Evolutionary conservation across 768 basidiomycete species (phyloP), one percentile per base, ranked within the genome.

Genomic region (Cyclocybe aegerita): DNA sequence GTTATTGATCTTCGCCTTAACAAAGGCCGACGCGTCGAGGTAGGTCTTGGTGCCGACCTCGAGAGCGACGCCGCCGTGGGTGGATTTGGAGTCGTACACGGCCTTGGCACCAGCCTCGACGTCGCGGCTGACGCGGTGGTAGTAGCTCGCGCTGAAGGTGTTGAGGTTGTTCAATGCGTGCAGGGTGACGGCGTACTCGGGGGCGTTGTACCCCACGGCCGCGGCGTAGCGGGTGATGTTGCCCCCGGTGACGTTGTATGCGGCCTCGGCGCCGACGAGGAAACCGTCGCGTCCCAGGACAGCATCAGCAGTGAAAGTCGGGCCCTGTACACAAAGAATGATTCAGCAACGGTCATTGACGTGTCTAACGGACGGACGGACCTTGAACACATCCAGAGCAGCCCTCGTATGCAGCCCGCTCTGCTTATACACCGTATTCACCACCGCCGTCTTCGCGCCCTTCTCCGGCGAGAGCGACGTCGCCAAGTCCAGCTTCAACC

Each of bases 1-100:
- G 76, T 95, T 96, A 85, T 98, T 98, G 78, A 98, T 95, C 82
- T 98, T 98, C 60, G 94, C 91, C 82, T 99, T 98, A 74, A 98
- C 80, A 65, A 91, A 98, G 7, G 94, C 88, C 57, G 93, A 85
- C 30, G 79, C 71, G 74, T 98, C 94, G 56, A 95, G 85, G 75
- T 85, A 86, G 42, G 89, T 85, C 81, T 98, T 98, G 62, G 91
- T 81, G 66, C 96, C 96, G 55, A 99, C 93, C 75, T 98, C 96
- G 60, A 98, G 83, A 46, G 79, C 81, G 63, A 98, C 90, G 70
- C 86, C 88, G 51, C 85, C 82, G 52, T 89, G 83, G 58, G 93
- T 88, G 50, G 87, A 78, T 78, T 96, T 96, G 73, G 87, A 81
- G 76, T 98, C 94, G 70, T 96, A 99, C 70, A 96, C 80, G 34